Base-by-base conservation (phyloP, 352 stramenopile genomes). In the Pythium brachiatum region DNA sequence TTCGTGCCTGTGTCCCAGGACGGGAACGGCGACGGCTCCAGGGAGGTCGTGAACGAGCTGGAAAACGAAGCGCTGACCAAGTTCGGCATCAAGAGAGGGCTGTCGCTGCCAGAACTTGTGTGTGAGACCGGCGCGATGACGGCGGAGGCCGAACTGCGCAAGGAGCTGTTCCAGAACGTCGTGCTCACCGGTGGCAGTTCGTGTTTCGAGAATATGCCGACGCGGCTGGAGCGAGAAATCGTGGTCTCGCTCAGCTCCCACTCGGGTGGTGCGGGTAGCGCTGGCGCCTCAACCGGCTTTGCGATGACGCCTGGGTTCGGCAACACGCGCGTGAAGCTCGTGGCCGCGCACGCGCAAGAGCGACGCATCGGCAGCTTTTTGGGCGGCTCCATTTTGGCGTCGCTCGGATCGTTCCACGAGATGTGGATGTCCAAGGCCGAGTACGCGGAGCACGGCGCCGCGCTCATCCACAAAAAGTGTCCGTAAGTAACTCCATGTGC, bases 371-470 rank as follows among this genome's bases (percentile, higher is more conserved):
- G 83, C 18, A 72, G 81, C 29, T 94, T 90, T 26, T 60, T 99
- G 21, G 97, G 97, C 53, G 97, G 96, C 7, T 99, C 96, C 46
- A 99, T 99, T 76, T 68, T 99, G 25, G 95, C 85, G 15, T 99
- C 93, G 32, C 81, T 99, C 48, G 96, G 94, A 15, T 98, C 90
- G 36, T 99, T 99, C 80, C 92, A 98, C 69, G 94, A 99, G 64
- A 99, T 99, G 96, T 99, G 96, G 96, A 97, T 99, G 67, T 98
- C 94, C 34, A 99, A 98, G 75, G 83, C 86, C n/a, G 97, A 99
- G 78, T 99, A 99, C 66, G 97, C 98, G 23, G 97, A 99, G 78
- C 93, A 96, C 72, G 97, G 97, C 23, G 82, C 95, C 32, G 78
- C 86, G 5, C 96, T 99, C 68, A 95, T 99, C 44, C 95, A 99